Percentiles rank a stretch among this genome's conserved stretches.
Conservation (phyloP, 352 stramenopile genomes). For the Phytophthora vignae region DNA sequence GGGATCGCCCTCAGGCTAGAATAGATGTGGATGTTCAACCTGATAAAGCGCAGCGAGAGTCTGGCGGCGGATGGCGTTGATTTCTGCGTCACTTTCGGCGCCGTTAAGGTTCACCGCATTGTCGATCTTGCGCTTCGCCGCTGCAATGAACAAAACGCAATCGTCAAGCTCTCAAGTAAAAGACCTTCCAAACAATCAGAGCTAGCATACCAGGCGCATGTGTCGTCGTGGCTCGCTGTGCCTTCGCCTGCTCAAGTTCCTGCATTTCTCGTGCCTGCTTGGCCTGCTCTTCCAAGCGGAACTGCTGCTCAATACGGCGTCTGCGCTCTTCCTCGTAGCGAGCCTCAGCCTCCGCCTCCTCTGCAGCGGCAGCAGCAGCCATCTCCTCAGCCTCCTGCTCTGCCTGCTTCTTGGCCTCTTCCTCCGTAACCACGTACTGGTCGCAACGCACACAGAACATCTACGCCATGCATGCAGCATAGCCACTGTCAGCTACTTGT, state of each 20-base stretch:
- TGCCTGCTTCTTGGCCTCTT: constrained; percentile 65
- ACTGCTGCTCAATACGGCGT: constrained; percentile 67
- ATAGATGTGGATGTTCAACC: constrained; percentile 69
- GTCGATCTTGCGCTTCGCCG: constrained; percentile 64
- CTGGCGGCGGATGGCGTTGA: constrained; percentile 60
- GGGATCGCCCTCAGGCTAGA: constrained; percentile 26
- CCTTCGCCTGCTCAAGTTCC: constrained; percentile 39
- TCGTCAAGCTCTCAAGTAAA: not conserved
- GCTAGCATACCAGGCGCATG: constrained; percentile 38
- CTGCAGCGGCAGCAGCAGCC: constrained; percentile 38
- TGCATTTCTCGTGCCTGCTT: constrained; percentile 61
- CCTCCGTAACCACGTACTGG: constrained; percentile 79
- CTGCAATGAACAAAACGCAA: not conserved
- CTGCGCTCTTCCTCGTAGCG: constrained; percentile 42
- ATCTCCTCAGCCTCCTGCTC: constrained; percentile 44
- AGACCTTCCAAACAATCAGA: not conserved
- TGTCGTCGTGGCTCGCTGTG: constrained; percentile 1
- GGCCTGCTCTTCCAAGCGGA: constrained; percentile 73
- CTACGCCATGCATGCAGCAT: constrained; percentile 24
- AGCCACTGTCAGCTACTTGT: too few relatives aligned
- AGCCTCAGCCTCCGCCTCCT: constrained; percentile 51
- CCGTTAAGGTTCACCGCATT: constrained; percentile 21
- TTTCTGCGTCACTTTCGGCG: constrained; percentile 43
- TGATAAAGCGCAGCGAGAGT: constrained; percentile 73
- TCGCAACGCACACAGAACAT: constrained; percentile 85